Evolutionary conservation across 116 monocot species (phyloP).

Genomic region (Cymodocea nodosa): DNA sequence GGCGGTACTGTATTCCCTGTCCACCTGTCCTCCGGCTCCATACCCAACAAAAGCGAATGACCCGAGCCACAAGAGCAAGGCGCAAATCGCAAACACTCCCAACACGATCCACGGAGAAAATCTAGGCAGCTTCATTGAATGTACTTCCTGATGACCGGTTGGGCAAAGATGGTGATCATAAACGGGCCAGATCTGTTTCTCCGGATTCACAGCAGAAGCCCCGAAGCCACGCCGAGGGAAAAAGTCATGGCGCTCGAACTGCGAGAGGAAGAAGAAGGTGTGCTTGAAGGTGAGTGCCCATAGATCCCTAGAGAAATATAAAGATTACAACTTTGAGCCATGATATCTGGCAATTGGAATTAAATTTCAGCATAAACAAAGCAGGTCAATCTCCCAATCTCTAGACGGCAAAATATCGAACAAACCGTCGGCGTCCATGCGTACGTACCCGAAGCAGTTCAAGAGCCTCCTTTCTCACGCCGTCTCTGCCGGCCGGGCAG

Average conservation of each 20-base stretch:
- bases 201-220: background rate
- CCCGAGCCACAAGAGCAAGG: constrained; percentile 18
- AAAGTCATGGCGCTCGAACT: background rate
- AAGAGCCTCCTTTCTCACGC: background rate
- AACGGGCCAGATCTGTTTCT: background rate
- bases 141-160: background rate
- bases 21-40: constrained; percentile 1
- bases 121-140: constrained; percentile 22
- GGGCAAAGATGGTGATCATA: background rate
- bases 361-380: background rate
- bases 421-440: too few relatives aligned
- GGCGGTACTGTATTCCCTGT: constrained; percentile 9
- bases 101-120: constrained; percentile 33
- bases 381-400: background rate
- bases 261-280: background rate
- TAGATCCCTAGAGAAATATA: background rate
- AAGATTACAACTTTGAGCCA: background rate
- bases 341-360: background rate
- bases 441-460: background rate
- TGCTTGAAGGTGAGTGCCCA: background rate
- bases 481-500: background rate
- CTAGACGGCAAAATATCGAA: background rate
- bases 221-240: background rate
- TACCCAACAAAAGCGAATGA: constrained; percentile 20
- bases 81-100: constrained; percentile 9